Conservation (phyloP, 768 basidiomycete species). For the Calocera viscosa region DNA sequence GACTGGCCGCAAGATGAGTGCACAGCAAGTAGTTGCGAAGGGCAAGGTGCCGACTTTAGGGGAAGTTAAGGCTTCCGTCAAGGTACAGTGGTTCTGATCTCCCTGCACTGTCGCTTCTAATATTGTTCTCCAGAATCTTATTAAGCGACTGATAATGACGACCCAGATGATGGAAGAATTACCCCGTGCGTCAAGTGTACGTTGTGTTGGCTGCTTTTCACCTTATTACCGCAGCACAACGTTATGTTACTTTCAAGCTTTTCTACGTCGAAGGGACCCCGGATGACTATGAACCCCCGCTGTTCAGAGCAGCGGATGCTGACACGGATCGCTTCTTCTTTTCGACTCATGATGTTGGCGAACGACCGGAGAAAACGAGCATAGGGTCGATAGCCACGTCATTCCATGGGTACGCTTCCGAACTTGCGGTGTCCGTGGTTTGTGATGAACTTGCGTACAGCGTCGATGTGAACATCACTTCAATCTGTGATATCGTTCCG, state of each 20-base stretch:
- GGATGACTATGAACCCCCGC: slow-evolving; percentile 69
- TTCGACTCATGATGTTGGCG: slow-evolving; percentile 58
- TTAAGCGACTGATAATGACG: slow-evolving; percentile 67
- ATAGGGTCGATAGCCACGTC: slow-evolving; percentile 58
- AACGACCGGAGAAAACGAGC: slow-evolving; percentile 60
- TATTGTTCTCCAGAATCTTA: slow-evolving; percentile 40
- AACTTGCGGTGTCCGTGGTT: too few species aligned
- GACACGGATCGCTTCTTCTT: slow-evolving; percentile 70
- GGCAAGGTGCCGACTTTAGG: slow-evolving; percentile 59
- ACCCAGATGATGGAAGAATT: slow-evolving; percentile 67
- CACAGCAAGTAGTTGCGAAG: slow-evolving; percentile 43
- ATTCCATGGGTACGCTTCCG: slow-evolving; percentile 47
- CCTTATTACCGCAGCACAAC: slow-evolving; percentile 39
- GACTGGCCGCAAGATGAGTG: slow-evolving; percentile 38
- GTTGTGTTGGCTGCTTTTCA: not conserved
- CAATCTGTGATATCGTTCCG: slow-evolving; percentile 62
- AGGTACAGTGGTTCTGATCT: slow-evolving; percentile 33
- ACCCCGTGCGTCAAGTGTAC: slow-evolving; percentile 41
- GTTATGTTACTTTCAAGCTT: slow-evolving; percentile 79
- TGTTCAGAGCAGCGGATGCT: slow-evolving; percentile 59
- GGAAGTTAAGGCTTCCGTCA: slow-evolving; percentile 72
- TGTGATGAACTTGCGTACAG: slow-evolving; percentile 28
- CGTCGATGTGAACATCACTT: slow-evolving; percentile 57
- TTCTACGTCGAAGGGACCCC: slow-evolving; percentile 74
- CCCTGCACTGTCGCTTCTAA: not conserved